Conservation (phyloP, 2,329 filamentous ascomycete genomes). For the Xylariaceae sp. region DNA sequence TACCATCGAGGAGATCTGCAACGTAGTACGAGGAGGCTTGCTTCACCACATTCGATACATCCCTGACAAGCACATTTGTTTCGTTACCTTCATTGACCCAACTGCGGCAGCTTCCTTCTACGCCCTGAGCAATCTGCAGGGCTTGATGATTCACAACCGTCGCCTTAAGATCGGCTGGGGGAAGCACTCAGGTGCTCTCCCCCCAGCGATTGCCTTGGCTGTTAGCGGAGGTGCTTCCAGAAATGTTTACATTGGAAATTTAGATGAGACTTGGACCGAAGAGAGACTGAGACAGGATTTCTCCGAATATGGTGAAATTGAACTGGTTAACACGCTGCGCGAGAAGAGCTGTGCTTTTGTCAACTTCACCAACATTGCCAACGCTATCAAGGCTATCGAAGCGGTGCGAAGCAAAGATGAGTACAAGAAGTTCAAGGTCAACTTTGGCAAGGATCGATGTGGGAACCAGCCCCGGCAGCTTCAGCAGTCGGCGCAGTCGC, state of each 20-base stretch:
- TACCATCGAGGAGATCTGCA: constrained; percentile 99
- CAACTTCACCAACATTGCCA: constrained; percentile 99
- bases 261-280: constrained; percentile 97
- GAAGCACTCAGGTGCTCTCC: constrained; percentile 95
- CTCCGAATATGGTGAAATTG: constrained; percentile 95
- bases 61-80: constrained; percentile 99
- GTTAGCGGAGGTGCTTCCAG: constrained; percentile 97
- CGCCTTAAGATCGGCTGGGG: constrained; percentile 99
- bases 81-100: constrained; percentile 98
- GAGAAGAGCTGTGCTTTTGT: constrained; percentile 99
- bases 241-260: constrained; percentile 96
- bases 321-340: constrained; percentile 91
- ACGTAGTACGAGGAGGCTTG: constrained; percentile 92
- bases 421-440: constrained; percentile 98
- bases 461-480: constrained; percentile 93
- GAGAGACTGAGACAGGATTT: constrained; percentile 96
- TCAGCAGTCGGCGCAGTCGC: constrained; percentile 67
- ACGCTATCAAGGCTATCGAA: constrained; percentile 99
- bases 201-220: constrained; percentile 91
- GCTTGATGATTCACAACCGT: constrained; percentile 98
- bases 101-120: constrained; percentile 98
- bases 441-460: constrained; percentile 98
- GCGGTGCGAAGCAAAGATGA: constrained; percentile 92
- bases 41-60: constrained; percentile 99
- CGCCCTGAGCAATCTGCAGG: constrained; percentile 94